These are phyloP conservation scores for Dianthus caryophyllus DNA, from an alignment of 148 eudicot species.

Conservation along the genomic window DNA sequence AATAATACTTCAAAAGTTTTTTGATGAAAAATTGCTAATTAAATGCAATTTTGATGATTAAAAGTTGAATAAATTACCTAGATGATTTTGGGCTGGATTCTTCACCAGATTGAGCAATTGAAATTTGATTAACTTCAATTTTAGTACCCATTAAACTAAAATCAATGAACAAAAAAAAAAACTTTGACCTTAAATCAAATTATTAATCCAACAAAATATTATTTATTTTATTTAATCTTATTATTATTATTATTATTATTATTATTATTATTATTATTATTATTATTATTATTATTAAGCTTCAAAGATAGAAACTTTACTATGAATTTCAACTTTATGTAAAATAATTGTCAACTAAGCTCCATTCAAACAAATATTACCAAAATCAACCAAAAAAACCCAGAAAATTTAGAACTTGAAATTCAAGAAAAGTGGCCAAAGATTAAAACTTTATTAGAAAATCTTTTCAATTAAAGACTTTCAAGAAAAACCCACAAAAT, in stretches of 20 bases:
- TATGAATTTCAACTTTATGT: too few species aligned
- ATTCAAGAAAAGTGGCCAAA: neutral
- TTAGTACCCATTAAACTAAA: conserved; percentile 19
- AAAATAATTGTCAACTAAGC: too few species aligned
- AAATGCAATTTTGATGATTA: too few species aligned
- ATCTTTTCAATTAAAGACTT: too few species aligned
- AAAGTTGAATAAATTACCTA: conserved; percentile 18
- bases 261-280: too few species aligned
- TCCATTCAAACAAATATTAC: too few species aligned
- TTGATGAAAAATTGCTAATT: too few species aligned
- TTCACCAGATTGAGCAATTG: conserved; percentile 14
- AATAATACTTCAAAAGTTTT: too few species aligned
- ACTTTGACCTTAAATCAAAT: conserved; percentile 1
- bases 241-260: too few species aligned
- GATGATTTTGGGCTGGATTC: conserved; percentile 16
- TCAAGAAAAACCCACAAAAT: neutral
- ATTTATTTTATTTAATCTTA: too few species aligned
- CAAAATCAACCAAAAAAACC: neutral
- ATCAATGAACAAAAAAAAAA: neutral
- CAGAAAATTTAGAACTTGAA: conserved; percentile 4
- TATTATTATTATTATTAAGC: too few species aligned
- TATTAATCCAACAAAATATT: neutral
- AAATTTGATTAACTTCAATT: conserved; percentile 13
- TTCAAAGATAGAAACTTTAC: conserved; percentile 9
- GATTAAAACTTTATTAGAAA: neutral